Evolutionary conservation across 495 filamentous ascomycete species (phyloP), one percentile per base, ranked within the genome.

Genomic region (Daldinia childiae): DNA sequence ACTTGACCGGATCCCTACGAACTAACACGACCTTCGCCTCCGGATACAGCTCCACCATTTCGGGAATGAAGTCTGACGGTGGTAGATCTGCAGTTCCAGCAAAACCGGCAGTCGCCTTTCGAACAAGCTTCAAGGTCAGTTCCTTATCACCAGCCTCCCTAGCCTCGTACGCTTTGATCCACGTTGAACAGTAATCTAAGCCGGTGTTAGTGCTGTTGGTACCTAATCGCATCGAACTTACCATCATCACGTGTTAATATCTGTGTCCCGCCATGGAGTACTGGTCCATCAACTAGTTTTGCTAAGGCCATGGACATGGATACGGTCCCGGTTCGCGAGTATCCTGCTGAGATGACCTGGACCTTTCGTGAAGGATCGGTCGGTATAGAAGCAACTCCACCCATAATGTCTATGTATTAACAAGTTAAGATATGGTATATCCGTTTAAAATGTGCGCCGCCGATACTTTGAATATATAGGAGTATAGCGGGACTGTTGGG

Each of bases 311-410:
- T 48, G 51, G 80, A 80, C 75, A 85, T 82, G 19, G 83, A 85
- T 0, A 84, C 79, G 8, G 84, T 85, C 26, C 84, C 85, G 4
- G 84, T 86, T 39, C 85, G 80, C n/a, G 84, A 81, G 32, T 82
- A 82, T 12, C 84, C 84, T 6, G 85, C 84, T 7, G 84, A 82
- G 65, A 86, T 86, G 34, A 85, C 82, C 64, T 80, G 78, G n/a
- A 84, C 62, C 50, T 69, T 71, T 63, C 73, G 71, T 3, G 73
- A 75, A 36, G 71, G 71, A 36, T 80, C 79, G 0, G 74, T 77
- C 11, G 79, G 79, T 41, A 77, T 74, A 15, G 79, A 80, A 4
- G 77, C 70, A 19, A 73, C 66, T 2, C 73, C 75, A 12, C 79
- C 76, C 77, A 80, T 80, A 4, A 50, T 62, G 12, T 5, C 43